Evolutionary conservation across 768 basidiomycete genomes (phyloP), one percentile per base, ranked within the genome.

Genomic region (Leccinum barrowsii): DNA sequence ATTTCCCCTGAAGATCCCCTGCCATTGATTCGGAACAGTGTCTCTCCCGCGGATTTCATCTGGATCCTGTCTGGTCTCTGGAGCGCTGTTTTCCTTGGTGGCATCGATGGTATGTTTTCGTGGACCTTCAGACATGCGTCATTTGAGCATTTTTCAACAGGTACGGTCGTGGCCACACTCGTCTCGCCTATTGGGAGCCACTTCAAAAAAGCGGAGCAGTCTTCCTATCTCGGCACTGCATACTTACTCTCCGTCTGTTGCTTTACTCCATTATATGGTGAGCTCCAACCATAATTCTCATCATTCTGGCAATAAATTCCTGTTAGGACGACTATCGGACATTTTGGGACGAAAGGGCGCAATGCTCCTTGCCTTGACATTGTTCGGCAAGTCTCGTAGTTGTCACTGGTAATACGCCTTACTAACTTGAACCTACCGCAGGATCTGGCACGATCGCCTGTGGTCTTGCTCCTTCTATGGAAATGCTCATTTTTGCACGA

Each of bases 61-160:
- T 44, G 42, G 42, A 44, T 44, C 19, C n/a, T 44, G n/a, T 44
- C 42, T 17, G 42, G 42, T 44, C 42, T 44, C 42, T 44, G 42
- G 42, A 44, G 42, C 8, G 42, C 42, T 19, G 42, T 44, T 10
- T 44, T 44, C 4, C 42, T 44, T 19, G 12, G n/a, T 44, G 42
- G 7, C 42, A 17, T 44, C 42, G 42, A 44, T 7, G 42, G 42
- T 19, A n/a, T 17, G 42, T 44, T 8, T 19, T 44, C 11, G 42
- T 44, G 19, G 8, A 44, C 37, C 21, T 22, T 46, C 21, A 13
- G 21, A 19, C 19, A 11, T 21, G 5, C 44, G 12, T n/a, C 7
- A 15, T 46, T 19, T 22, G 10, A 46, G 8, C 11, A 7, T 77
- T 17, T 76, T 55, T 85, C 74, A 2, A 88, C 87, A 46, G 21